These are phyloP conservation scores for Ceratocystis albifundus DNA, from an alignment of 2,329 filamentous ascomycete species.

Conservation along the genomic window DNA sequence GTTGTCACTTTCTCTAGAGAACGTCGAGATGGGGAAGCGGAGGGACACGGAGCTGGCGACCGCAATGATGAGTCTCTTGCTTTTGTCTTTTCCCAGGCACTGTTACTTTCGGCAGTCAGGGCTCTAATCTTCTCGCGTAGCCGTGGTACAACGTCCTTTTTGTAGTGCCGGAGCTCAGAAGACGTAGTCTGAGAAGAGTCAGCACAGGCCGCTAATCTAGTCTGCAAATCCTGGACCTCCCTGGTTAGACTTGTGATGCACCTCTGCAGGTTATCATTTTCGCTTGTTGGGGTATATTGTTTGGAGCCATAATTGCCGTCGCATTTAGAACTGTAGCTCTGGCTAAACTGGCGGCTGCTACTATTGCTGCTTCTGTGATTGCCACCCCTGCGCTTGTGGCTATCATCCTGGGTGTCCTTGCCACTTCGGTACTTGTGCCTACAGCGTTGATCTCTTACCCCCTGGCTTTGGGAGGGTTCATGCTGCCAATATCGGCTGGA, in stretches of 20 bases:
- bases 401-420: background rate
- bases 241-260: background rate
- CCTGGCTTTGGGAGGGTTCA: background rate
- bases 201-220: background rate
- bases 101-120: conserved; percentile 5
- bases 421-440: background rate
- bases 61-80: background rate
- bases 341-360: background rate
- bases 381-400: background rate
- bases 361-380: background rate
- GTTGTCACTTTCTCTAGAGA: background rate
- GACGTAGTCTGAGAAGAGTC: background rate
- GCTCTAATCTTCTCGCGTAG: conserved; percentile 5
- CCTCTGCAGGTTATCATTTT: background rate
- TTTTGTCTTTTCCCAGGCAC: background rate
- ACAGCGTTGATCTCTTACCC: background rate
- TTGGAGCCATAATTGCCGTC: background rate
- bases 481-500: background rate
- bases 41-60: background rate
- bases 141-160: background rate
- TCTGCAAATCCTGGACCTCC: background rate
- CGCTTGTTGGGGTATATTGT: background rate
- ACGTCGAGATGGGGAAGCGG: background rate
- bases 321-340: background rate
- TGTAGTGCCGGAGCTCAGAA: conserved; percentile 2